Conservation (phyloP, 2,329 filamentous ascomycete species). For the Fusarium dlaminii region DNA sequence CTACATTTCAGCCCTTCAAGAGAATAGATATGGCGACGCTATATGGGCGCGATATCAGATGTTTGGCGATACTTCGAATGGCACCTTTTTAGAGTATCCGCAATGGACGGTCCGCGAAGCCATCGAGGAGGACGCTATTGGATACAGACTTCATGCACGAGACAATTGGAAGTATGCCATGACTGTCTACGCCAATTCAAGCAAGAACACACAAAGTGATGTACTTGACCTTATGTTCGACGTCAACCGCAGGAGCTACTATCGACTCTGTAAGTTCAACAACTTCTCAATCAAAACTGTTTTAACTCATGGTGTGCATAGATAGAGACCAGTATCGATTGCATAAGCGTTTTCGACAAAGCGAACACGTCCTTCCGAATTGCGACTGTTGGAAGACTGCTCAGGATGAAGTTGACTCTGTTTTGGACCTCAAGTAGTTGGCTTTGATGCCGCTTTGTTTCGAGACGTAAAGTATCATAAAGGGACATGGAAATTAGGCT, state of each 20-base stretch:
- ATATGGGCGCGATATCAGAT: neutral
- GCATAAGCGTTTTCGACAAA: neutral
- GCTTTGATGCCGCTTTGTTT: too few species aligned
- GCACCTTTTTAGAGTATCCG: neutral
- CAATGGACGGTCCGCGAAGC: neutral
- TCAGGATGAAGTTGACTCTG: neutral
- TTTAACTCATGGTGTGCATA: neutral
- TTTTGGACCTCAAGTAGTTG: neutral
- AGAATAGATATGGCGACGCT: neutral
- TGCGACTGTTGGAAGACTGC: neutral
- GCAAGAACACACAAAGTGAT: neutral
- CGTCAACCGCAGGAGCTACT: neutral
- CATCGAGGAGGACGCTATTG: neutral
- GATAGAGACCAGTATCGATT: neutral
- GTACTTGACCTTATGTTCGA: neutral
- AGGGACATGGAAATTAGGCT: neutral
- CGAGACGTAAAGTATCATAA: too few species aligned
- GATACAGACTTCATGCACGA: neutral
- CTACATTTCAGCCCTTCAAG: neutral
- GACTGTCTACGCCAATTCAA: neutral
- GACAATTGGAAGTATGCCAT: neutral
- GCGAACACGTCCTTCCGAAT: neutral
- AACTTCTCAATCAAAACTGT: rapidly evolving
- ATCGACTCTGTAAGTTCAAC: neutral
- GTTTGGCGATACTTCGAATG: neutral